These are phyloP conservation scores for Leptodermis oblonga DNA, from an alignment of 257 asterid genomes.

Conservation along the genomic window DNA sequence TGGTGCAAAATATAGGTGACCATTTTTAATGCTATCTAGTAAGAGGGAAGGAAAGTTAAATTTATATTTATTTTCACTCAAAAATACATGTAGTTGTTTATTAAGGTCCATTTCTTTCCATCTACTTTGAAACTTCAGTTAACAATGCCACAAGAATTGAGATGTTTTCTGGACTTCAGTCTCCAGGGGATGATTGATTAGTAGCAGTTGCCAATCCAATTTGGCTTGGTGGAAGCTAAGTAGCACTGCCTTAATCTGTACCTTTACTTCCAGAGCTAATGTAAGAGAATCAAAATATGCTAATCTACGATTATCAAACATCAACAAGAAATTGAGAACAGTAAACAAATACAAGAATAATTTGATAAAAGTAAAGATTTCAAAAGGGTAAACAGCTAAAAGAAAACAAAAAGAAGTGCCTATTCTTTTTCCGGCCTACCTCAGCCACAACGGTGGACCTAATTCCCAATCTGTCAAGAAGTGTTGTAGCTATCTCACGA, in stretches of 20 bases:
- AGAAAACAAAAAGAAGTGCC: not conserved
- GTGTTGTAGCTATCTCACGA: conserved; percentile 24
- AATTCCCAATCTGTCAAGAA: conserved; percentile 23
- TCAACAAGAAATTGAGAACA: conserved; percentile 9
- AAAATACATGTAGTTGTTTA: not conserved
- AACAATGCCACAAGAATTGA: not conserved
- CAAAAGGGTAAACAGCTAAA: not conserved
- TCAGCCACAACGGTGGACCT: conserved; percentile 27
- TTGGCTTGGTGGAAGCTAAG: not conserved
- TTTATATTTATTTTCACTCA: not conserved
- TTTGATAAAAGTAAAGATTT: not conserved
- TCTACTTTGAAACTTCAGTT: not conserved
- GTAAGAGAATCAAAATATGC: not conserved
- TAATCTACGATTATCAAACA: not conserved
- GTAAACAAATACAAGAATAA: not conserved
- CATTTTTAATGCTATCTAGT: not conserved
- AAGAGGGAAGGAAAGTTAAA: not conserved
- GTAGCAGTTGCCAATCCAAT: not conserved
- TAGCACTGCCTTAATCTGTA: not conserved
- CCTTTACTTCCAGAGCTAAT: not conserved
- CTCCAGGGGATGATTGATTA: conserved; percentile 1
- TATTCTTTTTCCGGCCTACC: conserved; percentile 14
- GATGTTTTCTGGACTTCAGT: not conserved
- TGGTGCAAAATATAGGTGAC: not conserved
- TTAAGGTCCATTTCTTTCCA: not conserved